Evolutionary conservation across 495 filamentous ascomycete genomes (phyloP).

Genomic region (Corynascus novoguineensis): DNA sequence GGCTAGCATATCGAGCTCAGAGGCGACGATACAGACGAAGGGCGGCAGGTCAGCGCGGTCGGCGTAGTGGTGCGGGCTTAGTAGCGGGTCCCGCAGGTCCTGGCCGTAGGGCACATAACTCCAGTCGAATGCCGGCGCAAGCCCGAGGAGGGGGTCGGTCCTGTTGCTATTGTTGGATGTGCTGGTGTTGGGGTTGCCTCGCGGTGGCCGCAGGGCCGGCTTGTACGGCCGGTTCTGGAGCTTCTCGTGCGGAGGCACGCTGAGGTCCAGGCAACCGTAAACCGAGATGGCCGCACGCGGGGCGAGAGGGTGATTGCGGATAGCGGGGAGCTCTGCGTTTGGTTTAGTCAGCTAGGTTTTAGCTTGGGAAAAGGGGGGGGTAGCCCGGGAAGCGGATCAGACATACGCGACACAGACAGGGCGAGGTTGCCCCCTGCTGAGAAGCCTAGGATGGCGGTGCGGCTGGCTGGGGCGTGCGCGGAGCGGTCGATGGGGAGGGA

Average conservation of each 20-base stretch:
- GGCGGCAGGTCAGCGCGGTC: constrained; percentile 27
- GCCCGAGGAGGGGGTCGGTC: constrained; percentile 19
- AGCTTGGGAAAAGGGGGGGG: not conserved
- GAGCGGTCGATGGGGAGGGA: constrained; percentile 35
- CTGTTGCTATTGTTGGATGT: too few relatives aligned
- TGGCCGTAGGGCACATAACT: constrained; percentile 27
- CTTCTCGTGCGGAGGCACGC: constrained; percentile 20
- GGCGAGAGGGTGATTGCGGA: constrained; percentile 24
- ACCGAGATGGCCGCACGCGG: constrained; percentile 25
- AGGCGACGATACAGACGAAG: constrained; percentile 44
- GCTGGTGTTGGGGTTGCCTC: constrained; percentile 22
- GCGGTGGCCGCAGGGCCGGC: constrained; percentile 15
- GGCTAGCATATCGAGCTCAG: constrained; percentile 45
- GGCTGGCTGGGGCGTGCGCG: not conserved
- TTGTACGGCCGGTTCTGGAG: constrained; percentile 30
- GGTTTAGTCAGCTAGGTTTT: too few relatives aligned
- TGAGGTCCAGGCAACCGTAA: constrained; percentile 33
- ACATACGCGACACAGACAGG: constrained; percentile 13
- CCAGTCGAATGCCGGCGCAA: constrained; percentile 27
- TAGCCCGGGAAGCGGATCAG: not conserved
- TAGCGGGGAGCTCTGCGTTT: constrained; percentile 29
- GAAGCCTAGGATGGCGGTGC: constrained; percentile 32
- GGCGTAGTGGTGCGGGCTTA: constrained; percentile 32
- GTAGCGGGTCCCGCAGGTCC: constrained; percentile 27
- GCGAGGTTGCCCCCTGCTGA: constrained; percentile 33